Evolutionary conservation across 2,329 filamentous ascomycete species (phyloP), one percentile per base, ranked within the genome.

Genomic region (Colletotrichum lupini): DNA sequence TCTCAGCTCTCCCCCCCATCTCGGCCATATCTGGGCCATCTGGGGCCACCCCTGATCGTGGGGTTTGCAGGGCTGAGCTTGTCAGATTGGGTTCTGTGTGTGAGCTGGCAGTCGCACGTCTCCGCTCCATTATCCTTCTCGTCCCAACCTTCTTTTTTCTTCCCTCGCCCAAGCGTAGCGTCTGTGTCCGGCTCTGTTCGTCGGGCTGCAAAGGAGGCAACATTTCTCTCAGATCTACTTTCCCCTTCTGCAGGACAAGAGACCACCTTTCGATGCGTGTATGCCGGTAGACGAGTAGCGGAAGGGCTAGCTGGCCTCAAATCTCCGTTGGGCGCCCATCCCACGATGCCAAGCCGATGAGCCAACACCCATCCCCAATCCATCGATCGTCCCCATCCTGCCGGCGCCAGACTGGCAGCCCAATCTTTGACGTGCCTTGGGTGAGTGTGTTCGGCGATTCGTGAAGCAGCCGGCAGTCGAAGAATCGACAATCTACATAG

Each of bases 31-130:
- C 28, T 56, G 35, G 26, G 42, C 26, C 61, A n/a, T 49, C 16
- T 49, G 49, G 72, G 64, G 59, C 46, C 30, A 67, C 74, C 74
- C 74, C 69, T 72, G 73, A 71, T 75, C 57, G 46, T 35, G 63
- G 60, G 64, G 68, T 67, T 63, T 32, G 65, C 74, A 75, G 74
- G 72, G 74, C 74, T 75, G 74, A 75, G 72, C 74, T 68, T 75
- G 74, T 69, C 58, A 68, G 57, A 67, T 75, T 75, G 72, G 74
- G 68, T 49, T 49, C 16, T 19, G 16, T 49, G 42, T 19, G 42
- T 75, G 72, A 74, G 73, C 64, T 75, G 74, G 74, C 72, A 69
- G 58, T 22, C 16, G 42, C 37, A 22, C 42, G 16, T 22, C 42
- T n/a, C 42, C 42, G 42, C 42, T 49, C 42, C 19, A 22, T 22